Percentiles rank a stretch among this genome's conserved stretches.
phyloP scores from a whole-genome alignment of 192 early-diverging fungal genomes.

The Backusella mclennaniae region DNA sequence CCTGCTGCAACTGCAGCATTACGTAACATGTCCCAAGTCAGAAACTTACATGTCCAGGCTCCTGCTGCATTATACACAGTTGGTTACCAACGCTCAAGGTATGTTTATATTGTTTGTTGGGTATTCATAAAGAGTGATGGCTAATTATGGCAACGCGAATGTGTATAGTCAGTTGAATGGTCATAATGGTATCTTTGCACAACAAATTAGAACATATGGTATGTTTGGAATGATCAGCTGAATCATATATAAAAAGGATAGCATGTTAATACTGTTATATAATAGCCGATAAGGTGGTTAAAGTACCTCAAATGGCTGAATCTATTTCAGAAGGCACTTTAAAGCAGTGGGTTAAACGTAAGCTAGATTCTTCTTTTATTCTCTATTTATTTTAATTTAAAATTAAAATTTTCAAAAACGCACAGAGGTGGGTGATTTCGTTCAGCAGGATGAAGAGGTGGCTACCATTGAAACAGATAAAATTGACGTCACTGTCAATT shows the following conservation, averaged over 20 bases:
- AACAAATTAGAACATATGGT: constrained; percentile 28
- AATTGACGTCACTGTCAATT: constrained; percentile 96
- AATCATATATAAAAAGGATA: not conserved
- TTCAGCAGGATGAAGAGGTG: constrained; percentile 92
- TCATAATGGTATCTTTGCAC: not conserved
- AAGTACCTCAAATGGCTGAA: constrained; percentile 98
- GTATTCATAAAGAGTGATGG: not conserved
- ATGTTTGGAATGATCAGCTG: not conserved
- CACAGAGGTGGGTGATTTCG: constrained; percentile 91
- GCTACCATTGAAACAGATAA: constrained; percentile 99
- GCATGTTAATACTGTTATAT: not conserved
- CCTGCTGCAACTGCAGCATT: constrained; percentile 8
- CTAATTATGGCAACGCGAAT: not conserved
- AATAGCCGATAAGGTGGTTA: constrained; percentile 81
- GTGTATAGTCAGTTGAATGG: not conserved
- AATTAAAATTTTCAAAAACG: not conserved
- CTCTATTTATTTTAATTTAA: not conserved
- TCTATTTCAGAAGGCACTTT: constrained; percentile 98
- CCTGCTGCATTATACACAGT: constrained; percentile 22
- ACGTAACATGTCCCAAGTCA: constrained; percentile 22
- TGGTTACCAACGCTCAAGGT: constrained; percentile 28
- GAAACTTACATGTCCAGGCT: constrained; percentile 31
- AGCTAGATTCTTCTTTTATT: constrained; percentile 22
- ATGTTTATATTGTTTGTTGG: not conserved
- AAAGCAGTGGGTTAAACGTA: constrained; percentile 94